phyloP scores from a whole-genome alignment of 192 early-diverging fungal genomes.

The Oehlia diaphana region DNA sequence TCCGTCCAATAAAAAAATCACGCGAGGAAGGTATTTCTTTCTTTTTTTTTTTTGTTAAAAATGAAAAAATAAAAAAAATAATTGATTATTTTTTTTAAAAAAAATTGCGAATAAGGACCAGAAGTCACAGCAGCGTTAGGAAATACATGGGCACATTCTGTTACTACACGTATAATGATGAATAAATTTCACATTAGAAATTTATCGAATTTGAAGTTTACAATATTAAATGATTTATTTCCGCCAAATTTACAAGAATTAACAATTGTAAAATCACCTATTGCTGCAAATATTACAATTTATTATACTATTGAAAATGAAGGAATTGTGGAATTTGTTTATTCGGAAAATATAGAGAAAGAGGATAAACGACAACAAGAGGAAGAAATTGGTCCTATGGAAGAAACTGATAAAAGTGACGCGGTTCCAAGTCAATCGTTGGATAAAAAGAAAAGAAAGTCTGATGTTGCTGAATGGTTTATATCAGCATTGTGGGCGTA shows the following conservation, averaged over 20 bases:
- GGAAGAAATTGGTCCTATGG: background rate
- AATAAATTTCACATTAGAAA: slow-evolving; percentile 3
- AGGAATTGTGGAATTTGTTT: slow-evolving; percentile 12
- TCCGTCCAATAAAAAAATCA: background rate
- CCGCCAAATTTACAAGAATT: slow-evolving; percentile 3
- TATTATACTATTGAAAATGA: slow-evolving; percentile 17
- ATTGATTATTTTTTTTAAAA: no score
- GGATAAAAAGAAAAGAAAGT: background rate
- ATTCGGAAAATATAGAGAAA: background rate
- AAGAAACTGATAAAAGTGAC: background rate
- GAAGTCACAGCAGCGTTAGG: slow-evolving; percentile 22
- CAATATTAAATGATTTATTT: background rate
- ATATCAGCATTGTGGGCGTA: background rate
- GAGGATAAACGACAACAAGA: background rate
- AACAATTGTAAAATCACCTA: slow-evolving; percentile 20
- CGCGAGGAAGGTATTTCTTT: background rate
- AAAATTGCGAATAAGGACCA: background rate
- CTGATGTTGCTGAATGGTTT: background rate
- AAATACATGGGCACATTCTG: slow-evolving; percentile 25
- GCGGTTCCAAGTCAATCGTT: background rate
- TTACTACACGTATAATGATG: slow-evolving; percentile 18
- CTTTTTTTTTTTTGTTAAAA: background rate
- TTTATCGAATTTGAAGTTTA: background rate
- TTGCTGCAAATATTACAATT: slow-evolving; percentile 10
- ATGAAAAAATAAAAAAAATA: no score